Evolutionary conservation across 1,284 basidiomycete genomes (phyloP).

Genomic region (Ganoderma leucocontextum): DNA sequence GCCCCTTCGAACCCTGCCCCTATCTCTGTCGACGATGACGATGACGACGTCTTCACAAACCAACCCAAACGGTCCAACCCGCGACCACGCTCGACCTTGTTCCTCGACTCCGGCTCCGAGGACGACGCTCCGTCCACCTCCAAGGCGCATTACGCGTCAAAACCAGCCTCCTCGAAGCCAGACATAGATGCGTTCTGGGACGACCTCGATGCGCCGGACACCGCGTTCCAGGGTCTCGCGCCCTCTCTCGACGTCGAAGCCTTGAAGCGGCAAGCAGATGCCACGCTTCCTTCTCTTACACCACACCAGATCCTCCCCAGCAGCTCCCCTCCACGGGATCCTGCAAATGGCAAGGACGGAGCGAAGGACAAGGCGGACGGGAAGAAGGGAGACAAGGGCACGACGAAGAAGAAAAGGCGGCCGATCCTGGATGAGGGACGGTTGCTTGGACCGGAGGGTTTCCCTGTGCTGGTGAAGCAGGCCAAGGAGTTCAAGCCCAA

Average conservation of each 20-base stretch:
- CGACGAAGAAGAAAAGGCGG: slow-evolving; percentile 51
- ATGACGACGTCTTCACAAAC: slow-evolving; percentile 17
- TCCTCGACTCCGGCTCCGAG: slow-evolving; percentile 59
- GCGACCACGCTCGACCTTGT: slow-evolving; percentile 51
- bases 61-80: slow-evolving; percentile 22
- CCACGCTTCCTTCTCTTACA: slow-evolving; percentile 42
- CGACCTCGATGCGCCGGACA: slow-evolving; percentile 51
- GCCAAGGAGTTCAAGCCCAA: slow-evolving; percentile 79
- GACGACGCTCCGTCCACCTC: slow-evolving; percentile 42
- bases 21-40: slow-evolving; percentile 13
- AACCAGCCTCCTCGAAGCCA: slow-evolving; percentile 36
- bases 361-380: slow-evolving; percentile 38
- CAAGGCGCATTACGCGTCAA: slow-evolving; percentile 30
- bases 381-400: slow-evolving; percentile 45
- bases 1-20: slow-evolving; percentile 8
- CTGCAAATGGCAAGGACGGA: slow-evolving; percentile 28
- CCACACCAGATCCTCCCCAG: slow-evolving; percentile 56
- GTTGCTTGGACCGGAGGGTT: slow-evolving; percentile 76
- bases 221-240: slow-evolving; percentile 51
- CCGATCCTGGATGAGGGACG: slow-evolving; percentile 77
- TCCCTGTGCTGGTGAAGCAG: slow-evolving; percentile 78
- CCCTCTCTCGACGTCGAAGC: slow-evolving; percentile 59
- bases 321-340: slow-evolving; percentile 53
- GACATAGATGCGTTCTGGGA: slow-evolving; percentile 73
- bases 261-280: slow-evolving; percentile 61